A percentile compares a stretch with the other conserved stretches of the same genome.
These are phyloP conservation scores for Aquilaria yunnanensis DNA, from an alignment of 345 rosid genomes.

Conservation along the genomic window DNA sequence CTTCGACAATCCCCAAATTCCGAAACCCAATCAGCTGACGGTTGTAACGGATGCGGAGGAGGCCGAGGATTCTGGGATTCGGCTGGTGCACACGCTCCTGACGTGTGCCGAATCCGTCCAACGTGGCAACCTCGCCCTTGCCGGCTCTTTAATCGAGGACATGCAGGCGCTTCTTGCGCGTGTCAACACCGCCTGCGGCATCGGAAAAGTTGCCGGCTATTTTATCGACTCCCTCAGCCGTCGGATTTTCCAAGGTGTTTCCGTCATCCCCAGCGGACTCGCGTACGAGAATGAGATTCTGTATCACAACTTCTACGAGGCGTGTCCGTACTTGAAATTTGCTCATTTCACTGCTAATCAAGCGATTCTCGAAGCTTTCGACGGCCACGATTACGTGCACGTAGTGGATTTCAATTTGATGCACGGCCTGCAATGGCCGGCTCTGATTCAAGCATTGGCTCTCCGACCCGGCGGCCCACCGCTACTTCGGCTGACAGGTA, in stretches of 20 bases:
- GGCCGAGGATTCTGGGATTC: conserved; percentile 78
- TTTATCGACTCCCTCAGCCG: conserved; percentile 67
- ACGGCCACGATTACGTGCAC: conserved; percentile 75
- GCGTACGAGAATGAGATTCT: conserved; percentile 47
- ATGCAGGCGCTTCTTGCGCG: conserved; percentile 44
- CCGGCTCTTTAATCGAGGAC: conserved; percentile 54
- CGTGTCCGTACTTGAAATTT: conserved; percentile 84
- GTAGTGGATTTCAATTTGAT: conserved; percentile 75
- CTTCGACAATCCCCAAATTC: conserved; percentile 12
- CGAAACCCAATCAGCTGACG: conserved; percentile 14
- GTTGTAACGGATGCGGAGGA: conserved; percentile 48
- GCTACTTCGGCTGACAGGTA: conserved; percentile 66
- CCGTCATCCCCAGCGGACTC: conserved; percentile 4
- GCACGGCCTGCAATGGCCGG: conserved; percentile 97
- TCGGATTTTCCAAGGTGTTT: conserved; percentile 30
- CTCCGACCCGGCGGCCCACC: conserved; percentile 86
- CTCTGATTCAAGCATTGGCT: conserved; percentile 85
- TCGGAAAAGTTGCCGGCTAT: conserved; percentile 75
- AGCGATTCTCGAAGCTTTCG: conserved; percentile 78
- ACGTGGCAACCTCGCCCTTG: conserved; percentile 48
- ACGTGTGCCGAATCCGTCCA: conserved; percentile 77
- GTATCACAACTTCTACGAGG: conserved; percentile 81
- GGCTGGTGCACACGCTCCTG: conserved; percentile 65
- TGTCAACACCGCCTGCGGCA: conserved; percentile 45
- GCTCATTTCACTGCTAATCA: conserved; percentile 97